Evolutionary conservation across 176 grass and related monocot species (phyloP).

Genomic region (Pharus latifolius): DNA sequence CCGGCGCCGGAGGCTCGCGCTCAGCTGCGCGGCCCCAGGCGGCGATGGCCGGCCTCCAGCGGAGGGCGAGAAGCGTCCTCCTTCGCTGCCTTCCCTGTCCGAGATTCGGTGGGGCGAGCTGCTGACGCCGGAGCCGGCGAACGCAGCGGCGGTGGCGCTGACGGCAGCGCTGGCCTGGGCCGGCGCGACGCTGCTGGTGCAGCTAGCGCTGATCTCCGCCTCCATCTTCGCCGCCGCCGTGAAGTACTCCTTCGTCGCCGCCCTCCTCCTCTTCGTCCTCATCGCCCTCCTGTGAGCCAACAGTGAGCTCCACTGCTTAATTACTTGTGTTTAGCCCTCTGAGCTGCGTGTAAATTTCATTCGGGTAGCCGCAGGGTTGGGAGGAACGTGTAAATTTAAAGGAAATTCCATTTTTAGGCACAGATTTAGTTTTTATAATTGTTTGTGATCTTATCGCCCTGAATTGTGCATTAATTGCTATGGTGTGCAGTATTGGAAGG

Average conservation of each 20-base stretch:
- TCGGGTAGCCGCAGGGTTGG: no score
- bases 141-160: conserved; percentile 22
- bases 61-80: background rate
- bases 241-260: conserved; percentile 45
- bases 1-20: background rate
- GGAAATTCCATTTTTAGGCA: no score
- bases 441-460: background rate
- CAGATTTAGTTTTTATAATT: no score
- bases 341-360: background rate
- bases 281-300: conserved; percentile 30
- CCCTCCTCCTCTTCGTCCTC: conserved; percentile 40
- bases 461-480: background rate
- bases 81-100: conserved; percentile 5
- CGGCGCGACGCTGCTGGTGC: conserved; percentile 30
- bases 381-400: no score
- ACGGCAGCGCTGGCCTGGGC: conserved; percentile 19
- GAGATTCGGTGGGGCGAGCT: conserved; percentile 40
- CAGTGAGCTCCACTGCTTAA: background rate
- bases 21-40: background rate
- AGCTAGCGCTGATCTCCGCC: conserved; percentile 33
- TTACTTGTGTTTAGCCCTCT: background rate
- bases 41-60: conserved; percentile 7
- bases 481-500: background rate
- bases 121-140: conserved; percentile 28
- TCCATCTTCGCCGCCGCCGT: conserved; percentile 32